These are phyloP conservation scores for Stemphylium vesicarium DNA, from an alignment of 2,329 filamentous ascomycete genomes.

Conservation along the genomic window DNA sequence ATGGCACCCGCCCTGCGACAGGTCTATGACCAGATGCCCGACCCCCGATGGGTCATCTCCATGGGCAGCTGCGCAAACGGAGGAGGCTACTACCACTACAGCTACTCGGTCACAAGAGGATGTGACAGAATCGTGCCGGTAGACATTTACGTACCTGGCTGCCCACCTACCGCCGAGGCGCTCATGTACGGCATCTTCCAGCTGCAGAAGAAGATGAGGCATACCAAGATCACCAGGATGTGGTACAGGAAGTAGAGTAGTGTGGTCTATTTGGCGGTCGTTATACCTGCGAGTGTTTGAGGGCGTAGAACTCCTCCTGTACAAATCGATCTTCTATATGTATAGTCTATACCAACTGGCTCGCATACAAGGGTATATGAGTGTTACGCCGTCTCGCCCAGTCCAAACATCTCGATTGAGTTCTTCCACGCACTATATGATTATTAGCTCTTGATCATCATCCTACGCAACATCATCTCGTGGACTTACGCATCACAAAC, in stretches of 20 bases:
- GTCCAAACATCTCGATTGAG: slow-evolving; percentile 49
- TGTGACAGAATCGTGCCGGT: slow-evolving; percentile 83
- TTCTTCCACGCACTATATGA: slow-evolving; percentile 46
- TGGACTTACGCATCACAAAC: slow-evolving; percentile 75
- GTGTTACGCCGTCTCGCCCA: slow-evolving; percentile 36
- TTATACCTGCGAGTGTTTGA: slow-evolving; percentile 28
- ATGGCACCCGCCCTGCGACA: slow-evolving; percentile 91
- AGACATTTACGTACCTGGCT: slow-evolving; percentile 82
- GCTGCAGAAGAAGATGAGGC: slow-evolving; percentile 78
- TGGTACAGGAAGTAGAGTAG: slow-evolving; percentile 61
- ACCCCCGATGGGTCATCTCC: slow-evolving; percentile 84
- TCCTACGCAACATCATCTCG: background rate
- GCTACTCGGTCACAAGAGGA: slow-evolving; percentile 78
- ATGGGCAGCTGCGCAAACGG: slow-evolving; percentile 88
- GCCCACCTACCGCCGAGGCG: slow-evolving; percentile 63
- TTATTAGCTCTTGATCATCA: slow-evolving; percentile 7
- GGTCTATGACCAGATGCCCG: slow-evolving; percentile 95
- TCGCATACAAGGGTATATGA: background rate
- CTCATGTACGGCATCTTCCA: slow-evolving; percentile 72
- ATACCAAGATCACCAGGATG: slow-evolving; percentile 62
- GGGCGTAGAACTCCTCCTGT: slow-evolving; percentile 14
- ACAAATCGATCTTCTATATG: slow-evolving; percentile 20
- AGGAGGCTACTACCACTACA: slow-evolving; percentile 87
- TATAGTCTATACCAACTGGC: slow-evolving; percentile 11
- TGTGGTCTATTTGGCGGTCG: slow-evolving; percentile 21